Evolutionary conservation across 371 early-diverging fungal genomes (phyloP).

Genomic region (Nosema granulosis): DNA sequence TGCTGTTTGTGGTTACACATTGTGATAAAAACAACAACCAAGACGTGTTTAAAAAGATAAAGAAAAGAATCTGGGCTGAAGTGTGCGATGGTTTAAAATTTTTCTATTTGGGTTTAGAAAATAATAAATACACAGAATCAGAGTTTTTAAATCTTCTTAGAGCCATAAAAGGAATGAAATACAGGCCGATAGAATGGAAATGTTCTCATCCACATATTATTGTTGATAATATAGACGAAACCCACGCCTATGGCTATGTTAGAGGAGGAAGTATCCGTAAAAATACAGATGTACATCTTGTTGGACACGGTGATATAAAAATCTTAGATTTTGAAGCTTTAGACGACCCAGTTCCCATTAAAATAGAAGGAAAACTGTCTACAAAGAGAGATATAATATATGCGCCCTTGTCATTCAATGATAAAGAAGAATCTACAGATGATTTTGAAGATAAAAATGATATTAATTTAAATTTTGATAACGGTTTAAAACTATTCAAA

Average conservation of each 20-base stretch:
- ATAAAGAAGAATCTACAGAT: neutral
- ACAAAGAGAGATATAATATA: constrained; percentile 13
- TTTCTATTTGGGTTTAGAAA: constrained; percentile 43
- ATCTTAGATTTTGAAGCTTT: constrained; percentile 19
- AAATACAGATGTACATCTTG: constrained; percentile 33
- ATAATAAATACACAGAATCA: constrained; percentile 42
- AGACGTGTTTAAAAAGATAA: constrained; percentile 49
- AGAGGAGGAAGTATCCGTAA: constrained; percentile 20
- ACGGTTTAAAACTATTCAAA: constrained; percentile 29
- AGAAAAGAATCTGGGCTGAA: constrained; percentile 60
- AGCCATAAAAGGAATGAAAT: constrained; percentile 58
- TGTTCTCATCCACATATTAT: constrained; percentile 62
- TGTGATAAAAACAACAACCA: constrained; percentile 30
- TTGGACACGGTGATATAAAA: constrained; percentile 29
- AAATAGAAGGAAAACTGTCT: constrained; percentile 23
- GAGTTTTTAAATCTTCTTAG: constrained; percentile 45
- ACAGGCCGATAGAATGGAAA: constrained; percentile 62
- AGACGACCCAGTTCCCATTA: constrained; percentile 24
- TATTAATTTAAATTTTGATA: neutral
- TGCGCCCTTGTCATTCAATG: constrained; percentile 22
- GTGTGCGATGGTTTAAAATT: constrained; percentile 57
- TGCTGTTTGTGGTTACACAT: constrained; percentile 66
- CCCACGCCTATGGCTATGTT: constrained; percentile 44
- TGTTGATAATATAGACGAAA: constrained; percentile 51
- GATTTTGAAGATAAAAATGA: neutral